These are phyloP conservation scores for Phytophthora constricta DNA, from an alignment of 352 stramenopile species.

Conservation along the genomic window DNA sequence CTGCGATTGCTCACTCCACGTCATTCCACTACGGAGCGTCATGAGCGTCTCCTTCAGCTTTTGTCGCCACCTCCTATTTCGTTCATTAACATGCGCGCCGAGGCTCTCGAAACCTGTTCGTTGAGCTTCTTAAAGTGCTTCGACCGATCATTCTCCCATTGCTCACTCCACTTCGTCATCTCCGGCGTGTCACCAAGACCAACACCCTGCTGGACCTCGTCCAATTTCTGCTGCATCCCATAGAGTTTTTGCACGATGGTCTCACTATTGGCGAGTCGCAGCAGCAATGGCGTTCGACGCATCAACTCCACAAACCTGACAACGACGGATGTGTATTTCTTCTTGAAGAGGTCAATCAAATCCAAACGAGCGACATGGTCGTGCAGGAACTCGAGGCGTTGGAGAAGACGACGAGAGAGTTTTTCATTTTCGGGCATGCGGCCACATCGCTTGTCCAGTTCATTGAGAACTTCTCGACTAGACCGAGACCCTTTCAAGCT, in stretches of 20 bases:
- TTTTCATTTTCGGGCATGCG: constrained; percentile 18
- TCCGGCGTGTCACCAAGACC: neutral
- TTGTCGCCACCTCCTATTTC: constrained; percentile 8
- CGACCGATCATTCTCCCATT: neutral
- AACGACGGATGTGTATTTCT: constrained; percentile 11
- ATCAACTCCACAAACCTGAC: constrained; percentile 17
- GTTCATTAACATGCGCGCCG: constrained; percentile 12
- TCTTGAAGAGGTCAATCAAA: constrained; percentile 51
- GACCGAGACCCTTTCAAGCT: neutral
- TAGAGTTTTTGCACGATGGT: constrained; percentile 1
- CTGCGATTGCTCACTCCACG: neutral
- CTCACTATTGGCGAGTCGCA: constrained; percentile 21
- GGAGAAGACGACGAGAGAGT: constrained; percentile 4
- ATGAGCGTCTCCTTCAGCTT: constrained; percentile 20
- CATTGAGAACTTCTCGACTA: neutral
- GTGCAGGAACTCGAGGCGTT: constrained; percentile 11
- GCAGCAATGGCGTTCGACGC: constrained; percentile 4
- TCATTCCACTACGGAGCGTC: constrained; percentile 16
- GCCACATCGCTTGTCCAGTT: neutral
- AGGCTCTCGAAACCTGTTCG: neutral
- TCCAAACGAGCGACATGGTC: constrained; percentile 24
- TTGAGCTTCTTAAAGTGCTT: constrained; percentile 2
- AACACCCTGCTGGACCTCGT: constrained; percentile 10
- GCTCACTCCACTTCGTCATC: neutral
- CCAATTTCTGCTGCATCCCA: constrained; percentile 9